Percentiles rank a stretch among this genome's conserved stretches.
Conservation (phyloP, 2,329 filamentous ascomycete species). For the Fusarium cyanostomum region DNA sequence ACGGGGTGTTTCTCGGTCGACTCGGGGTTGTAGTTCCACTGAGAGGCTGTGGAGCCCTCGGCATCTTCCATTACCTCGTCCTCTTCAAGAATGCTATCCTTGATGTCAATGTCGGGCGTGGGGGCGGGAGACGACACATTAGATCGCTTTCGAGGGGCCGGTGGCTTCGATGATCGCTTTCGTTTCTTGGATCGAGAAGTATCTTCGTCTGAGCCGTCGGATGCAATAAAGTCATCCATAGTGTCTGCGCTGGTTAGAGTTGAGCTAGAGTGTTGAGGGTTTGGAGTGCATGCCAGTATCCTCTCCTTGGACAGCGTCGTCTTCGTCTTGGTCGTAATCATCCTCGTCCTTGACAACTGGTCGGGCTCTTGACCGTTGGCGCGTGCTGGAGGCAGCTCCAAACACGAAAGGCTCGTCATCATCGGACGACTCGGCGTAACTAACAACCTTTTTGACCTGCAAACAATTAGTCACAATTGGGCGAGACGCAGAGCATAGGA, state of each 20-base stretch:
- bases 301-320: constrained; percentile 67
- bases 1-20: constrained; percentile 52
- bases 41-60: constrained; percentile 76
- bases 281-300: constrained; percentile 63
- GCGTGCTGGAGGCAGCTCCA: constrained; percentile 51
- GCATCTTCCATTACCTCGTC: constrained; percentile 65
- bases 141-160: constrained; percentile 69
- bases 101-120: constrained; percentile 31
- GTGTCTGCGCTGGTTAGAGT: constrained; percentile 60
- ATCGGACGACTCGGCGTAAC: constrained; percentile 86
- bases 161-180: constrained; percentile 70
- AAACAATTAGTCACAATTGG: background rate
- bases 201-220: constrained; percentile 82
- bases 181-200: constrained; percentile 72
- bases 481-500: too few species aligned
- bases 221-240: constrained; percentile 87
- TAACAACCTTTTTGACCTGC: constrained; percentile 68
- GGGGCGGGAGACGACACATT: constrained; percentile 57
- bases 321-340: constrained; percentile 78
- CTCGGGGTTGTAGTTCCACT: constrained; percentile 77
- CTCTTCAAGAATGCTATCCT: constrained; percentile 60
- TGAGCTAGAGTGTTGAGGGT: too few species aligned
- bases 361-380: constrained; percentile 59
- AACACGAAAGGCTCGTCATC: constrained; percentile 76
- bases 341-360: constrained; percentile 71